phyloP scores from a whole-genome alignment of 2,329 filamentous ascomycete species.

The Blastomyces percursus region DNA sequence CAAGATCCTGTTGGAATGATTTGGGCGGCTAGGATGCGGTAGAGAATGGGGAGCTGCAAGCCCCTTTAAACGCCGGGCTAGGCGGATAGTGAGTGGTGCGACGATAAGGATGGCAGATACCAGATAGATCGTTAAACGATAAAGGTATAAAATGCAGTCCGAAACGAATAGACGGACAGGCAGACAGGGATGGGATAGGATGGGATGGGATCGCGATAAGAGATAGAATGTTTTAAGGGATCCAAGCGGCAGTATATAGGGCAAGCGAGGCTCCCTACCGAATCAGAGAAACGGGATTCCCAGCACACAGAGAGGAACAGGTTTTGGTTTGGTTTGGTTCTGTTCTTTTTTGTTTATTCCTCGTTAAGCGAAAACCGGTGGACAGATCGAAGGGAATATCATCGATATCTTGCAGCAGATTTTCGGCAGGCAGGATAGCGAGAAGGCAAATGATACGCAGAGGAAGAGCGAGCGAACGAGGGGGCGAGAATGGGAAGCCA shows the following conservation, averaged over 20 bases:
- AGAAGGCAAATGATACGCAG: neutral
- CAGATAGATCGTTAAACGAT: neutral
- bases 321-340: too few species aligned
- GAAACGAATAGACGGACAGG: neutral
- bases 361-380: too few species aligned
- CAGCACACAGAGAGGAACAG: neutral
- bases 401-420: neutral
- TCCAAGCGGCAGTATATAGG: neutral
- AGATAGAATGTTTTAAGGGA: neutral
- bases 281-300: neutral
- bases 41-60: neutral
- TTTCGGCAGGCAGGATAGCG: neutral
- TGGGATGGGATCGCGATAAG: neutral
- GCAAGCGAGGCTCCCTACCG: neutral
- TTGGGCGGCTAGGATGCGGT: neutral
- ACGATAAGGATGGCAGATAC: neutral
- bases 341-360: too few species aligned
- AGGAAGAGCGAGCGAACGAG: conserved; percentile 1
- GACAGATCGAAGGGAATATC: too few species aligned
- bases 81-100: neutral
- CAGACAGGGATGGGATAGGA: neutral
- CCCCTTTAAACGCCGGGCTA: neutral
- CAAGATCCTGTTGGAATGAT: neutral
- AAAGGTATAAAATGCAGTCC: too few species aligned
- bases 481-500: conserved; percentile 12